Evolutionary conservation across 257 asterid species (phyloP).

Genomic region (Nicotiana otophora): DNA sequence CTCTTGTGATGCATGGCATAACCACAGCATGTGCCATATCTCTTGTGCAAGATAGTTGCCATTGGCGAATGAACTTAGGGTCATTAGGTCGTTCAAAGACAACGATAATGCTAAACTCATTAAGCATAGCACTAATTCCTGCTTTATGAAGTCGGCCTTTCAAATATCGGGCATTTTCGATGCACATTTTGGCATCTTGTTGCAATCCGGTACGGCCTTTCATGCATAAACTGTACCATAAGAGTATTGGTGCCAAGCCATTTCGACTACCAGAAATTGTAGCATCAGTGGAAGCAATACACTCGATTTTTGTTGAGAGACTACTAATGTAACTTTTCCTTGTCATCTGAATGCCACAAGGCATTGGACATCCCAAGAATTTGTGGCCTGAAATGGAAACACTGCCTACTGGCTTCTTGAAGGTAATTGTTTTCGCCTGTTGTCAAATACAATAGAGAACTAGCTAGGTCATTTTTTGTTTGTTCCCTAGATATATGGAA

Average conservation of each 20-base stretch:
- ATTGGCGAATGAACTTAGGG: not conserved
- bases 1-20: not conserved
- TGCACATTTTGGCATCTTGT: slow-evolving; percentile 4
- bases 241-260: not conserved
- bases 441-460: too few relatives aligned
- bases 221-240: not conserved
- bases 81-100: slow-evolving; percentile 13
- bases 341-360: too few relatives aligned
- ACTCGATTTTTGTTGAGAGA: slow-evolving; percentile 2
- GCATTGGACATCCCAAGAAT: too few relatives aligned
- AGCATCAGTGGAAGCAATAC: slow-evolving; percentile 2
- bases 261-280: not conserved
- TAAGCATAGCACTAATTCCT: slow-evolving; percentile 14
- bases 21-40: slow-evolving; percentile 15
- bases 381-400: too few relatives aligned
- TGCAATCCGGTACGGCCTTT: slow-evolving; percentile 9
- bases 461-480: too few relatives aligned
- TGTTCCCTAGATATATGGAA: too few relatives aligned
- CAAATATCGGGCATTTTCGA: slow-evolving; percentile 10
- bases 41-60: slow-evolving; percentile 14
- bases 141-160: slow-evolving; percentile 5
- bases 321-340: too few relatives aligned
- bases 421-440: not conserved
- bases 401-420: not conserved
- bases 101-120: slow-evolving; percentile 13